Evolutionary conservation across 2,329 filamentous ascomycete genomes (phyloP), one percentile per base, ranked within the genome.

Genomic region (Ophiognomonia clavigignenti-juglandacearum): DNA sequence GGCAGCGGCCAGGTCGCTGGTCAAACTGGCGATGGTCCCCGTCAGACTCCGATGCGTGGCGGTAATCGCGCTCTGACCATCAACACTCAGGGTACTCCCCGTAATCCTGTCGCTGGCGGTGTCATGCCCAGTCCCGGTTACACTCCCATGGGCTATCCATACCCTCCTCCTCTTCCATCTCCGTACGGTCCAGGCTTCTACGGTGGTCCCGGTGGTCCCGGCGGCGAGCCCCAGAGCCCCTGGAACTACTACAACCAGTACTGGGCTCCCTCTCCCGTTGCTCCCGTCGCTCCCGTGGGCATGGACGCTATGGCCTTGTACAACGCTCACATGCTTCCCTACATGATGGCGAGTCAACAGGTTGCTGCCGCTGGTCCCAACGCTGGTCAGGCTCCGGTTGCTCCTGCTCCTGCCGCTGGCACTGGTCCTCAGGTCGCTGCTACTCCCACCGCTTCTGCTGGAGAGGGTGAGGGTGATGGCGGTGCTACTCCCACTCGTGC

Each of bases 181-280:
- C n/a, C n/a, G n/a, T n/a, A n/a, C n/a, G n/a, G n/a, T n/a, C n/a
- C n/a, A n/a, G n/a, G n/a, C n/a, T n/a, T n/a, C n/a, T n/a, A n/a
- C n/a, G 43, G 40, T 26, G 16, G 35, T n/a, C 23, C 44, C 36
- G 35, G 39, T 13, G 44, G 34, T 19, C n/a, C 14, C 27, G 37
- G 38, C 39, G 43, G 43, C 19, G 35, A 43, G n/a, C n/a, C n/a
- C n/a, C 27, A 43, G 27, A 51, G 48, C 29, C 48, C 48, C 22
- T 51, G 48, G 48, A 23, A 34, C 6, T 51, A 51, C 48, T 51
- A 51, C 39, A 37, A 40, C 44, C 16, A 16, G 29, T 40, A 47
- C 44, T 51, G 48, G 48, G 39, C 48, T 18, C 24, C 29, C 40
- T 43, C 43, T 39, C 43, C 43, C 43, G 18, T 18, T 13, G 35